These are phyloP conservation scores for Durotheca rogersii DNA, from an alignment of 495 filamentous ascomycete species.

Conservation along the genomic window DNA sequence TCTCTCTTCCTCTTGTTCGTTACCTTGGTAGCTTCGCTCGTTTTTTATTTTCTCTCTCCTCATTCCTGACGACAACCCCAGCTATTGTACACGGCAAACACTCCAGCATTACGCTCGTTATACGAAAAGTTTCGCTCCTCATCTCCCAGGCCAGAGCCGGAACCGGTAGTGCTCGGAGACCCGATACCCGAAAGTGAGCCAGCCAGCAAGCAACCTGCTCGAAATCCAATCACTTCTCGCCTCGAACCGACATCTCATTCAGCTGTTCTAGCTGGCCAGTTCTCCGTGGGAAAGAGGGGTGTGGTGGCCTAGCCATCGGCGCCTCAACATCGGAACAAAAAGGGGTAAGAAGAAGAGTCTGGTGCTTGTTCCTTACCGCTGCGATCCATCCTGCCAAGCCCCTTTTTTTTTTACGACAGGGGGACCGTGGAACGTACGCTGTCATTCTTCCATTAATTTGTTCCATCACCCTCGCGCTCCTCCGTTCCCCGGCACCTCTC, in stretches of 20 bases:
- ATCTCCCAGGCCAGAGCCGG: slow-evolving; percentile 10
- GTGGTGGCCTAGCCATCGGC: slow-evolving; percentile 32
- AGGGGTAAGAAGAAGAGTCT: slow-evolving; percentile 18
- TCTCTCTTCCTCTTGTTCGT: slow-evolving; percentile 19
- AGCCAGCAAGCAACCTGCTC: slow-evolving; percentile 11
- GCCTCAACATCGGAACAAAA: too few species aligned
- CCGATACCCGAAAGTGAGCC: too few species aligned
- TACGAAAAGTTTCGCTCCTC: slow-evolving; percentile 1
- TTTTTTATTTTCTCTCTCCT: slow-evolving; percentile 9
- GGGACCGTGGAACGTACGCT: slow-evolving; percentile 8
- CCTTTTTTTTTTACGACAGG: slow-evolving; percentile 28
- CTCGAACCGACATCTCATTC: slow-evolving; percentile 1
- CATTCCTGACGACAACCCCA: slow-evolving; percentile 1
- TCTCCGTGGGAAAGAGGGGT: slow-evolving; percentile 8
- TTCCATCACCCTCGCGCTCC: slow-evolving; percentile 9
- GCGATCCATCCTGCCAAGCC: slow-evolving; percentile 15
- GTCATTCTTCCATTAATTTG: slow-evolving; percentile 6
- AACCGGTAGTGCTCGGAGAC: slow-evolving; percentile 10
- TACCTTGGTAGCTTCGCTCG: slow-evolving; percentile 21
- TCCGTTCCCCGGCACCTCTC: too few species aligned
- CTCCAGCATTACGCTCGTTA: slow-evolving; percentile 18
- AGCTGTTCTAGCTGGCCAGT: slow-evolving; percentile 7
- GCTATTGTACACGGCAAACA: slow-evolving; percentile 1
- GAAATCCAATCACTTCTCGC: slow-evolving; percentile 6
- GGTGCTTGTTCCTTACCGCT: slow-evolving; percentile 25